Evolutionary conservation across 108 stramenopile species (phyloP).

Genomic region (Pseudonitzschia delicatissima): DNA sequence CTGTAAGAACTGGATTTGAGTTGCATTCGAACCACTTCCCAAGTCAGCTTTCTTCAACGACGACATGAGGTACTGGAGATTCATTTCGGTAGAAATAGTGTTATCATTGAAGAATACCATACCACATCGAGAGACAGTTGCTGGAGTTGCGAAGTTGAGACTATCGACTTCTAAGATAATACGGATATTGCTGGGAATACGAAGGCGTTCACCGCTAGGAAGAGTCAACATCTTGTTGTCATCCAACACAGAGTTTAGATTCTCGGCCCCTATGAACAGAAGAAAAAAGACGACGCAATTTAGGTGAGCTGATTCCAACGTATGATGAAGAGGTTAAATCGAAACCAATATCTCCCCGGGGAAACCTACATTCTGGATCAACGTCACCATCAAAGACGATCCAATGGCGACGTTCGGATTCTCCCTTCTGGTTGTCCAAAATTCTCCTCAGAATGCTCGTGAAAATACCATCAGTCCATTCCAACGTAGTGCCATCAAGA

Average conservation of each 20-base stretch:
- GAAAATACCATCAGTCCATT: constrained; percentile 99
- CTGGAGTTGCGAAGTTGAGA: constrained; percentile 93
- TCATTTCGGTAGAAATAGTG: constrained; percentile 85
- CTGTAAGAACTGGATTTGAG: constrained; percentile 71
- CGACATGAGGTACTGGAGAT: constrained; percentile 54
- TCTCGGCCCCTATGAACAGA: constrained; percentile 34
- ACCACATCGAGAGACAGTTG: constrained; percentile 97
- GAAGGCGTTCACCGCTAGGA: constrained; percentile 91
- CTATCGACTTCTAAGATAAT: constrained; percentile 96
- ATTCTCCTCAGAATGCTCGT: constrained; percentile 82
- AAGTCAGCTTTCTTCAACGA: constrained; percentile 52
- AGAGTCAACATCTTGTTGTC: constrained; percentile 97
- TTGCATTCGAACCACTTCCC: constrained; percentile 41
- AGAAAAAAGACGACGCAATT: background rate
- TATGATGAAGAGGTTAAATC: background rate
- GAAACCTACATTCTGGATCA: constrained; percentile 88
- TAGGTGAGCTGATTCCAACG: background rate
- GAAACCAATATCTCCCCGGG: too few relatives aligned
- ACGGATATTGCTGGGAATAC: constrained; percentile 84
- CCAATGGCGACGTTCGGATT: constrained; percentile 89
- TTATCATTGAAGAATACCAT: constrained; percentile 96
- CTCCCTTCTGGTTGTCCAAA: constrained; percentile 92
- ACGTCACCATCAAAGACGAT: constrained; percentile 98
- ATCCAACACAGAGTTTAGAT: constrained; percentile 78
- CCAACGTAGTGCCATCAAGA: constrained; percentile 96